Evolutionary conservation across 208 protist species (phyloP).

Genomic region (Trypanosoma vivax): DNA sequence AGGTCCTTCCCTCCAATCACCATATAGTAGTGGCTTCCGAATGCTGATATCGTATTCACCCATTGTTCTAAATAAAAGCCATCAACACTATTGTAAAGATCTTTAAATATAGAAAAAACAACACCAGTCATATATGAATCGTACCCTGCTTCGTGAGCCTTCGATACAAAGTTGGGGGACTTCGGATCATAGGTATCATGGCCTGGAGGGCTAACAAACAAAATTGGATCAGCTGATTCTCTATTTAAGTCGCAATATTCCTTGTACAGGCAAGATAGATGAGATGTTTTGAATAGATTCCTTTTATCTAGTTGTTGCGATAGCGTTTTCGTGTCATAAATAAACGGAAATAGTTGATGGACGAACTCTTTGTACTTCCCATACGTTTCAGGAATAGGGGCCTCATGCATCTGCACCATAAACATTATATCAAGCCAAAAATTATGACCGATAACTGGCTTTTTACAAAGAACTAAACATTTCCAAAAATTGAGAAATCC

Average conservation of each 20-base stretch:
- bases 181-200: conserved; percentile 52
- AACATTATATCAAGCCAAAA: conserved; percentile 81
- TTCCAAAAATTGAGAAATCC: conserved; percentile 73
- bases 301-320: conserved; percentile 13
- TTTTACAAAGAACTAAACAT: conserved; percentile 43
- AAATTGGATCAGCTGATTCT: background rate
- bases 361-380: conserved; percentile 37
- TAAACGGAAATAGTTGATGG: conserved; percentile 25
- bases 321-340: conserved; percentile 77
- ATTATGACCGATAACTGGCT: conserved; percentile 75
- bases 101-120: conserved; percentile 25
- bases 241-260: conserved; percentile 21
- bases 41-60: conserved; percentile 54
- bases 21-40: conserved; percentile 32
- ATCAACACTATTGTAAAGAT: conserved; percentile 14
- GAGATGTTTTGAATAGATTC: conserved; percentile 14
- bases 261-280: conserved; percentile 35
- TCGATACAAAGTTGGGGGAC: conserved; percentile 9
- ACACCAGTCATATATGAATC: conserved; percentile 81
- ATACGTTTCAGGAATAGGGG: conserved; percentile 33
- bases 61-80: background rate
- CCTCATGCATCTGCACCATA: conserved; percentile 74
- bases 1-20: conserved; percentile 16
- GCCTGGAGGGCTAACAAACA: conserved; percentile 33
- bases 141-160: conserved; percentile 63